These are phyloP conservation scores for Paracoccidioides lutzii DNA, from an alignment of 2,329 filamentous ascomycete species.

Conservation along the genomic window DNA sequence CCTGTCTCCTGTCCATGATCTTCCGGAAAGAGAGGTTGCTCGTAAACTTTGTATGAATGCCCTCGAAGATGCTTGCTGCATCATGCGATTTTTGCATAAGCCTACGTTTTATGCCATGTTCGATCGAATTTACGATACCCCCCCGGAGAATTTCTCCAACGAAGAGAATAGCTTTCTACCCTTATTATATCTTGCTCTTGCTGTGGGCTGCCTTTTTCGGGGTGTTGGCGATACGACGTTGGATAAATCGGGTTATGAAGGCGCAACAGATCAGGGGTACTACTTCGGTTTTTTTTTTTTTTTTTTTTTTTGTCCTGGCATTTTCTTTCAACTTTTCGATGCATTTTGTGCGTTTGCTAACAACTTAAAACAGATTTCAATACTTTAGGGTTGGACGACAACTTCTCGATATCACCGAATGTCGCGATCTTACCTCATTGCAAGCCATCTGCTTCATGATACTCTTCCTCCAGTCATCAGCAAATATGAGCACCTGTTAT, in stretches of 20 bases:
- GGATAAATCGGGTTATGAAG: slow-evolving; percentile 35
- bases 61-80: slow-evolving; percentile 48
- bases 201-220: slow-evolving; percentile 61
- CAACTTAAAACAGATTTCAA: slow-evolving; percentile 45
- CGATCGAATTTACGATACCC: slow-evolving; percentile 61
- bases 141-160: slow-evolving; percentile 48
- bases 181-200: slow-evolving; percentile 56
- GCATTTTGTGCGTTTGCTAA: slow-evolving; percentile 5
- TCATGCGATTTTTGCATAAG: slow-evolving; percentile 63
- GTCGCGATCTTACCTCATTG: slow-evolving; percentile 59
- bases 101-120: slow-evolving; percentile 69
- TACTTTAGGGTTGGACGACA: slow-evolving; percentile 58
- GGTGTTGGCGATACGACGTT: slow-evolving; percentile 41
- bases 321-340: background rate
- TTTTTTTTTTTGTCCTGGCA: background rate
- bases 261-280: slow-evolving; percentile 45
- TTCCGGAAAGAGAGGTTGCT: slow-evolving; percentile 53
- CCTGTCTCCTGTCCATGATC: slow-evolving; percentile 45
- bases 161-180: slow-evolving; percentile 58
- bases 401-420: slow-evolving; percentile 49
- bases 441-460: slow-evolving; percentile 71
- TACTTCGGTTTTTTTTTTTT: background rate
- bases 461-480: slow-evolving; percentile 66
- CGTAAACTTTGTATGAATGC: slow-evolving; percentile 45
- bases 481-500: slow-evolving; percentile 67